Base-by-base conservation (phyloP, 2,329 filamentous ascomycete genomes). In the Catunica adiposa region DNA sequence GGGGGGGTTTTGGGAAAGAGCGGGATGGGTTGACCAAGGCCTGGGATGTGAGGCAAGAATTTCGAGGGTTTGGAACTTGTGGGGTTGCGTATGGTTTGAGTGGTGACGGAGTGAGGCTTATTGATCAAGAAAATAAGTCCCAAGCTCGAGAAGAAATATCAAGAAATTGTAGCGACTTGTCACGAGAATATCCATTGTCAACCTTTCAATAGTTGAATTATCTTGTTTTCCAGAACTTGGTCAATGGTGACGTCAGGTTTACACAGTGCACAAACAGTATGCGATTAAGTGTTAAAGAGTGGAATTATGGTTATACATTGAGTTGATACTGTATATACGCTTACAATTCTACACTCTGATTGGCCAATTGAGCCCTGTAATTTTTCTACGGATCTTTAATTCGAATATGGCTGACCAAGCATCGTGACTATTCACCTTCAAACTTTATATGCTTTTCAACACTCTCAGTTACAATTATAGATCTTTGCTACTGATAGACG, bases 41-140 rank as follows among this genome's bases (percentile, higher is more conserved):
- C 50, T 52, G 50, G 50, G 29, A 52, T 52, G 50, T 52, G 50
- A 52, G 50, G 50, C 50, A 52, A 14, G 50, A 52, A 52, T 8
- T 51, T 29, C 34, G n/a, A 3, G 34, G 34, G n/a, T 38, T 9
- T 38, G 3, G n/a, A 15, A 2, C 2, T 15, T 9, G 40, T 44
- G 40, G 40, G 3, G n/a, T 2, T 15, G 40, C 7, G n/a, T n/a
- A n/a, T n/a, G n/a, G n/a, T n/a, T n/a, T n/a, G n/a, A n/a, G n/a
- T n/a, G n/a, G n/a, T n/a, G n/a, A n/a, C n/a, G n/a, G n/a, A n/a
- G n/a, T n/a, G n/a, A n/a, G n/a, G n/a, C n/a, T n/a, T n/a, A n/a
- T n/a, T n/a, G n/a, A n/a, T n/a, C n/a, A n/a, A n/a, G n/a, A n/a
- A n/a, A n/a, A n/a, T n/a, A n/a, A n/a, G n/a, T n/a, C n/a, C n/a